Evolutionary conservation across 169 alveolate genomes (phyloP), one percentile per base, ranked within the genome.

Genomic region (Eimeria brunetti): DNA sequence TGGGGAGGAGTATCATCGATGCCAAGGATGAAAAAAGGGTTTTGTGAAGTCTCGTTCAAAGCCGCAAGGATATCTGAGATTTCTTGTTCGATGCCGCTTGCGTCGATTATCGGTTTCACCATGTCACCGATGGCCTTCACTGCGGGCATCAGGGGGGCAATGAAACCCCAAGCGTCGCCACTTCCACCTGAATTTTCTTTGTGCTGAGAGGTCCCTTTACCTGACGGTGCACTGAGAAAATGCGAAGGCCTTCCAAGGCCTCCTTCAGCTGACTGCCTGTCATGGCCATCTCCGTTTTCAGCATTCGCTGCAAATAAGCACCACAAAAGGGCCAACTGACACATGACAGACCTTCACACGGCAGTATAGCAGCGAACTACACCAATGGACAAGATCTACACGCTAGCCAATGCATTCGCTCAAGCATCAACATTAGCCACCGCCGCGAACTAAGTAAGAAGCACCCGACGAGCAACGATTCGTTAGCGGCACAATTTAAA

Each of bases 11-110:
- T 67, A 44, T 27, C 38, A 2, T 76, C 86, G 86, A 46, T 1
- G 56, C 86, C 86, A 76, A 76, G 41, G 56, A 76, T 16, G 38
- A 76, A 76, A 7, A 76, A 30, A 41, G 86, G 86, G 86, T 44
- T 76, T 5, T 30, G 86, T 46, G 60, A 44, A 20, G 86, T 76
- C 38, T 76, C 86, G 60, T 44, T 76, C 9, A 76, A 27, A 7
- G 86, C 86, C 56, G 86, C 86, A 6, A 46, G 6, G 62, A 76
- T 44, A 44, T 76, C 86, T n/a, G 16, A 36, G 86, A 76, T 14
- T 4, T 76, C 86, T 44, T 44, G 64, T 41, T 41, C 86, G 44
- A 76, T 3, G 64, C 86, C 33, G 86, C 64, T 76, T 24, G 38
- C 60, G 60, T 22, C 36, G 86, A 76, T 24, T 30, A 46, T 76